A percentile compares a stretch with the other conserved stretches of the same genome.
Evolutionary conservation across 192 early-diverging fungal species (phyloP).

Genomic region (Dissophora ornata): DNA sequence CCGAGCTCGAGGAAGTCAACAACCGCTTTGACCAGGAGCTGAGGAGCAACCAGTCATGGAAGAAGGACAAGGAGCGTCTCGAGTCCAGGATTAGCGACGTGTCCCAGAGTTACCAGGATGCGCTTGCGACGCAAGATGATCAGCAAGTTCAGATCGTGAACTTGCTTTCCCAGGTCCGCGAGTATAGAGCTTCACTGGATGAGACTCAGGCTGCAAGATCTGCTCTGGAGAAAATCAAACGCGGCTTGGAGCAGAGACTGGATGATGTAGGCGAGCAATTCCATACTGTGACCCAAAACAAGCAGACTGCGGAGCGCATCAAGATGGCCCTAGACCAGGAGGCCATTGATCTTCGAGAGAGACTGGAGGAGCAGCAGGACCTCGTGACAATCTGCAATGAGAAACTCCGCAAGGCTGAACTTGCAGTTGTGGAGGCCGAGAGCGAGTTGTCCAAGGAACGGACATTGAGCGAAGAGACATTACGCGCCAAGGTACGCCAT

Average conservation of each 20-base stretch:
- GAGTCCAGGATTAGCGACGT: slow-evolving; percentile 79
- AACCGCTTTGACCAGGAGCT: slow-evolving; percentile 77
- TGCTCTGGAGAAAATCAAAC: slow-evolving; percentile 76
- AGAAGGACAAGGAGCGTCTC: slow-evolving; percentile 85
- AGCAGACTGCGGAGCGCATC: slow-evolving; percentile 76
- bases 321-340: slow-evolving; percentile 79
- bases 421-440: slow-evolving; percentile 70
- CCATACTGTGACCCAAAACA: slow-evolving; percentile 72
- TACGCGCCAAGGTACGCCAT: slow-evolving; percentile 48
- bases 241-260: slow-evolving; percentile 76
- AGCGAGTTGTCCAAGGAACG: slow-evolving; percentile 81
- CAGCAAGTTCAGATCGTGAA: slow-evolving; percentile 68
- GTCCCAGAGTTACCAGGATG: slow-evolving; percentile 70
- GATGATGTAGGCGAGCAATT: slow-evolving; percentile 80
- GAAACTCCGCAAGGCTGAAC: slow-evolving; percentile 73
- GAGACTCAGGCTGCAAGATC: slow-evolving; percentile 76
- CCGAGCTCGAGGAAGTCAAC: slow-evolving; percentile 68
- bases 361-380: slow-evolving; percentile 81
- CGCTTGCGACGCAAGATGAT: slow-evolving; percentile 69
- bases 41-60: slow-evolving; percentile 71
- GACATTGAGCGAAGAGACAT: slow-evolving; percentile 62
- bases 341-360: slow-evolving; percentile 75
- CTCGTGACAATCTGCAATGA: slow-evolving; percentile 70
- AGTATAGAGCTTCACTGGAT: slow-evolving; percentile 66
- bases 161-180: slow-evolving; percentile 66